A percentile compares a stretch with the other conserved stretches of the same genome.
These are phyloP conservation scores for Halocafeteria seosinensis DNA, from an alignment of 108 stramenopile genomes.

Conservation along the genomic window DNA sequence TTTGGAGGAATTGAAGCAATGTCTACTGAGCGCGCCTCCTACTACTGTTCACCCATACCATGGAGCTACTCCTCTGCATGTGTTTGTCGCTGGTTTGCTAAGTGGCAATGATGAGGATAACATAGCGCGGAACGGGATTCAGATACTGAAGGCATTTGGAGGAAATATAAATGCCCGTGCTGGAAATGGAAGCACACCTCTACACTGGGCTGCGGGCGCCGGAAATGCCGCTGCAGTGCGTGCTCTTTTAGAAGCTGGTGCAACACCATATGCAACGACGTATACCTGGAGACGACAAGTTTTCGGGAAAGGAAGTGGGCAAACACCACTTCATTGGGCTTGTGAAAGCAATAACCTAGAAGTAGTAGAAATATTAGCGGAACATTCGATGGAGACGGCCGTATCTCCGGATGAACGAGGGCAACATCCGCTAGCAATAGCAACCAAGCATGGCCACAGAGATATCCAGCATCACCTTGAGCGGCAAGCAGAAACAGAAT, in stretches of 20 bases:
- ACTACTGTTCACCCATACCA: neutral
- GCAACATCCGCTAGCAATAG: neutral
- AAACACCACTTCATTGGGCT: slow-evolving; percentile 10
- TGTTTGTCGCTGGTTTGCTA: neutral
- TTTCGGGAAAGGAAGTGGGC: slow-evolving; percentile 5
- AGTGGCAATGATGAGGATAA: too few relatives aligned
- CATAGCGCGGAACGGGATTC: too few relatives aligned
- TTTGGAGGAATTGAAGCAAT: neutral
- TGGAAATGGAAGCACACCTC: slow-evolving; percentile 4
- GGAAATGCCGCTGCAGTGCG: neutral
- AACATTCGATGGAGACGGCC: neutral
- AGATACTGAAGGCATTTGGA: neutral
- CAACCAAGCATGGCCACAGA: neutral
- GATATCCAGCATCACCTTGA: too few relatives aligned
- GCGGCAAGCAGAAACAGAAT: too few relatives aligned
- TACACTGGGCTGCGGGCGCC: slow-evolving; percentile 11
- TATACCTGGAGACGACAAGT: slow-evolving; percentile 9
- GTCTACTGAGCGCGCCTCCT: neutral
- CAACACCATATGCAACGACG: neutral
- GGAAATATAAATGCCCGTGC: neutral
- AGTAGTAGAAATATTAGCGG: neutral
- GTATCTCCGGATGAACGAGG: neutral
- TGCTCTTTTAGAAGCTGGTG: neutral
- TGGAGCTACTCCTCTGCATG: neutral
- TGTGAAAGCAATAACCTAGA: neutral